phyloP scores from a whole-genome alignment of 2,329 filamentous ascomycete species.

The Colletotrichum paranaense region DNA sequence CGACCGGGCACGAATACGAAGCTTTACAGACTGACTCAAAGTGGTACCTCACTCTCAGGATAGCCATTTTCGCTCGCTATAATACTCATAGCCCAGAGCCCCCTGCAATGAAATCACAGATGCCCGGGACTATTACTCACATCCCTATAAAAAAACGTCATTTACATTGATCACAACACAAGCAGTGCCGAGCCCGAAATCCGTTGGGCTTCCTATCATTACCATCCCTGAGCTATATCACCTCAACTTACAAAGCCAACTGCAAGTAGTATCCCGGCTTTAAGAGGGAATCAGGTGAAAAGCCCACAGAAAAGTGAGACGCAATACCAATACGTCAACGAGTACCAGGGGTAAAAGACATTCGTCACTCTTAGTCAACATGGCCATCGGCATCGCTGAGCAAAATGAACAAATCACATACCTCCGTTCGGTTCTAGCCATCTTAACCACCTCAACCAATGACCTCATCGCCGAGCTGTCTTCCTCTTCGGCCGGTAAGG shows the following conservation, averaged over 20 bases:
- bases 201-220: background rate
- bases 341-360: background rate
- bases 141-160: background rate
- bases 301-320: background rate
- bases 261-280: background rate
- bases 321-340: background rate
- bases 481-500: background rate
- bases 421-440: conserved; percentile 11
- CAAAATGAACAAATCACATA: conserved; percentile 14
- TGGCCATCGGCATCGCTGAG: conserved; percentile 22
- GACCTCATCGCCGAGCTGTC: conserved; percentile 24
- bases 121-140: background rate
- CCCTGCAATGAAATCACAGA: background rate
- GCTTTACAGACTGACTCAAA: background rate
- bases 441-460: conserved; percentile 11
- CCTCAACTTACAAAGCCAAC: background rate
- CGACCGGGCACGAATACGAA: background rate
- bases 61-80: background rate
- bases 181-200: background rate
- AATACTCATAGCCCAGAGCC: background rate
- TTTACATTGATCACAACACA: background rate
- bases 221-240: no score
- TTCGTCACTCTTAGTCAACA: background rate
- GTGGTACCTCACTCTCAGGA: background rate
- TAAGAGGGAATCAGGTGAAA: background rate